Conservation (phyloP, 2,329 filamentous ascomycete genomes). For the Rutstroemia sp. region DNA sequence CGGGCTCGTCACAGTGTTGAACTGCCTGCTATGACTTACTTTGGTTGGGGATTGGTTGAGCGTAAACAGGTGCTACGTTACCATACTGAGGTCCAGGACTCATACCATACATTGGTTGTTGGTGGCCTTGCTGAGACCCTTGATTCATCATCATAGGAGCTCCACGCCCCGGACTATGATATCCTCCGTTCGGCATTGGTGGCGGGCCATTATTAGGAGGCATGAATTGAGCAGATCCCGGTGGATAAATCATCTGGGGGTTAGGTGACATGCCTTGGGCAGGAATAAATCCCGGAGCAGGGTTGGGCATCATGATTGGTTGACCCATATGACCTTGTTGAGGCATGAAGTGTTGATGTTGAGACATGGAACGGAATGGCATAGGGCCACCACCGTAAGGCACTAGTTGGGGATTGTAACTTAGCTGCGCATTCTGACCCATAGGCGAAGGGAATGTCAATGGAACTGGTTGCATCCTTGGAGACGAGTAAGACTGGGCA, state of each 20-base stretch:
- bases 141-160: constrained; percentile 94
- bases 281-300: constrained; percentile 63
- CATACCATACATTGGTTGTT: constrained; percentile 54
- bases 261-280: constrained; percentile 64
- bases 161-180: constrained; percentile 75
- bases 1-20: constrained; percentile 28
- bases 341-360: constrained; percentile 64
- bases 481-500: constrained; percentile 78
- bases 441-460: constrained; percentile 67
- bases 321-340: constrained; percentile 63
- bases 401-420: constrained; percentile 63
- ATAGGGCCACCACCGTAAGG: constrained; percentile 63
- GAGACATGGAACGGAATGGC: constrained; percentile 65
- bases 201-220: constrained; percentile 48
- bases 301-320: constrained; percentile 77
- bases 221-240: constrained; percentile 58
- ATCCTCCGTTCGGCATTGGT: constrained; percentile 62
- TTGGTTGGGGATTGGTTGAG: constrained; percentile 62
- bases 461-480: constrained; percentile 63
- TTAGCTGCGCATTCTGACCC: constrained; percentile 59
- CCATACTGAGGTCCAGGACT: constrained; percentile 56
- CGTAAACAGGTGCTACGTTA: constrained; percentile 49
- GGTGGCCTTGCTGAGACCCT: constrained; percentile 85
- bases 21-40: constrained; percentile 45
- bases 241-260: constrained; percentile 80